Percentiles rank a stretch among this genome's conserved stretches.
Conservation (phyloP, 768 basidiomycete genomes). For the Pholiota molesta region DNA sequence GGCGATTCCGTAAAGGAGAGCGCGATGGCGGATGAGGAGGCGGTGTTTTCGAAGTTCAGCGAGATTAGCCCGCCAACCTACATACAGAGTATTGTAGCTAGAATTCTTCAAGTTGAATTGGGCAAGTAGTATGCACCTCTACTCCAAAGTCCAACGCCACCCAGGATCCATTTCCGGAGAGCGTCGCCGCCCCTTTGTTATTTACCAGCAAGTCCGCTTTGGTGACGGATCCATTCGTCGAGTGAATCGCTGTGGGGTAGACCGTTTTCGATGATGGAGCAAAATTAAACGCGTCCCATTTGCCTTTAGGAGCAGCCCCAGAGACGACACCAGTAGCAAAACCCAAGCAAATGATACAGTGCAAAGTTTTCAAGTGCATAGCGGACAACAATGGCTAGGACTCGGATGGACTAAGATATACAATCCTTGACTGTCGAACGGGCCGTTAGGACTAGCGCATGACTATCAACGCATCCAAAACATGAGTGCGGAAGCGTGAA, state of each 20-base stretch:
- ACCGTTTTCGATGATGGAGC: conserved; percentile 51
- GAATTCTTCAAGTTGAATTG: too few species aligned
- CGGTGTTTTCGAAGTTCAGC: conserved; percentile 40
- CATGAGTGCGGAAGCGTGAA: too few species aligned
- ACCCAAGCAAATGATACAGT: not conserved
- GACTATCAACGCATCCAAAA: too few species aligned
- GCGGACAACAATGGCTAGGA: not conserved
- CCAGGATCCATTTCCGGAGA: conserved; percentile 45
- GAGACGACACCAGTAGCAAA: not conserved
- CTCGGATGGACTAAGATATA: not conserved
- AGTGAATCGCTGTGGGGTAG: conserved; percentile 43
- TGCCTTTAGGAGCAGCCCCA: conserved; percentile 44
- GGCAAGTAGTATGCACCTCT: conserved; percentile 38
- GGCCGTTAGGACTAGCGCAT: not conserved
- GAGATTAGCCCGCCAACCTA: conserved; percentile 60
- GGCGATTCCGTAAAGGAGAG: conserved; percentile 65
- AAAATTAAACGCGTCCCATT: conserved; percentile 57
- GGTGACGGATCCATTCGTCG: conserved; percentile 36
- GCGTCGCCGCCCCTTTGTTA: conserved; percentile 38
- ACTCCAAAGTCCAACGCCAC: conserved; percentile 57
- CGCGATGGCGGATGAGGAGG: conserved; percentile 39
- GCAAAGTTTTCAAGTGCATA: not conserved
- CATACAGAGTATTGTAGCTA: not conserved
- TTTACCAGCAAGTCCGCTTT: conserved; percentile 36
- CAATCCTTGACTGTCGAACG: not conserved